Base-by-base conservation (phyloP, 345 rosid species). In the Erysimum cheiranthoides region DNA sequence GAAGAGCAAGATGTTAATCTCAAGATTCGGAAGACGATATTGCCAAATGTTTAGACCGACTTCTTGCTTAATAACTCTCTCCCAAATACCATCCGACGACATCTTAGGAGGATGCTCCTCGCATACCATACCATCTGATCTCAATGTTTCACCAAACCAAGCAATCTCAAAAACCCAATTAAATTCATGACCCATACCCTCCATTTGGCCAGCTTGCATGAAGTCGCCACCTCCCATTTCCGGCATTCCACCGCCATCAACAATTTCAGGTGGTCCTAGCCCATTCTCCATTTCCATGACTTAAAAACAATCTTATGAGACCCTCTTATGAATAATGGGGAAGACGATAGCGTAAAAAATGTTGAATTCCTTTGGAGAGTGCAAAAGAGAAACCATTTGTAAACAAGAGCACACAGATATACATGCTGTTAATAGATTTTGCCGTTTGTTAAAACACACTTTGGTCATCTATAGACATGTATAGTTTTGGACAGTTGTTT, bases 41-140 rank as follows among this genome's bases (percentile, higher is more conserved):
- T 74, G 51, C 79, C 79, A 79, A 58, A 69, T 0, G 13, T 5
- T 28, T 21, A 46, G 61, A 36, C 82, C 79, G 0, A 0, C 2
- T 0, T 0, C 1, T 6, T 51, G 30, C 1, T 11, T 0, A 10
- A 32, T 0, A 10, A 64, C 0, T 13, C 0, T 50, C 69, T 75
- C 79, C 82, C 82, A 80, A 32, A 80, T 28, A 31, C 82, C 82
- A 27, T 61, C 56, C 0, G 82, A 80, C 57, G 79, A 70, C 16
- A 74, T 4, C 51, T 64, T 70, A 11, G 79, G 31, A 56, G 82
- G 82, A 75, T 78, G 63, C 49, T 58, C 68, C 68, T 78, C 73
- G 8, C 81, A 78, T 6, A 65, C 0, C 52, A 0, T 5, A 10
- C 68, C 68, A 50, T 78, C 50, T 1, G 0, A 1, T 50, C 50